Conservation (phyloP, 2,329 filamentous ascomycete species). For the Penicillium sp. region DNA sequence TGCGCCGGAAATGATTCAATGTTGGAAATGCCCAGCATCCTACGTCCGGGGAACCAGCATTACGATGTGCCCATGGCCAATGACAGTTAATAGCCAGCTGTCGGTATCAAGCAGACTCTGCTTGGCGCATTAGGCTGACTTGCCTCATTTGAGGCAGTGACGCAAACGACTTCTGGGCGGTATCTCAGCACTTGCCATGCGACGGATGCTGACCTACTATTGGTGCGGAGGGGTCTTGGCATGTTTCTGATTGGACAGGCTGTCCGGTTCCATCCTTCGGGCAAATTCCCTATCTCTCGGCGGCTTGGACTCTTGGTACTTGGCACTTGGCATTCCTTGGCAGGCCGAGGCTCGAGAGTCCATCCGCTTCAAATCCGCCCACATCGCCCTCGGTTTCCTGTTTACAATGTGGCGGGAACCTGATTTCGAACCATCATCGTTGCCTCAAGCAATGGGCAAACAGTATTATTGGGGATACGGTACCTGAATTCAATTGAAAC, state of each 20-base stretch:
- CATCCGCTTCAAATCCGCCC: slow-evolving; percentile 22
- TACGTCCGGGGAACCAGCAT: slow-evolving; percentile 17
- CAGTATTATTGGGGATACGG: background rate
- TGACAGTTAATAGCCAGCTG: slow-evolving; percentile 7
- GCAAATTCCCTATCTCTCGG: background rate
- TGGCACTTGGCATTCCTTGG: slow-evolving; percentile 21
- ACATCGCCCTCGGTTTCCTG: slow-evolving; percentile 8
- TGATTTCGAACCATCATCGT: background rate
- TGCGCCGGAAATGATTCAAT: slow-evolving; percentile 5
- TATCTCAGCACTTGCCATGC: slow-evolving; percentile 11
- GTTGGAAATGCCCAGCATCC: background rate
- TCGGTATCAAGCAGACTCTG: slow-evolving; percentile 10
- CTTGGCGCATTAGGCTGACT: slow-evolving; percentile 15
- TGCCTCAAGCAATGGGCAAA: background rate
- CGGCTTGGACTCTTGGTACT: slow-evolving; percentile 17
- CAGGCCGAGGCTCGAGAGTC: slow-evolving; percentile 17
- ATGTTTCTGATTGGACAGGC: background rate
- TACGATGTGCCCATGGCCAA: slow-evolving; percentile 6
- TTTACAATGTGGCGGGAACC: background rate
- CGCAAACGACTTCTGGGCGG: slow-evolving; percentile 26
- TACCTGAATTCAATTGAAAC: slow-evolving; percentile 5
- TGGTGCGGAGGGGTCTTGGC: slow-evolving; percentile 14
- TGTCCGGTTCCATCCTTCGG: background rate
- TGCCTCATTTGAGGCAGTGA: slow-evolving; percentile 14
- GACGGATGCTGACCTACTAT: slow-evolving; percentile 6